These are phyloP conservation scores for Debaryomyces psychrophilus DNA, from an alignment of 1,139 yeast genomes.

Conservation along the genomic window DNA sequence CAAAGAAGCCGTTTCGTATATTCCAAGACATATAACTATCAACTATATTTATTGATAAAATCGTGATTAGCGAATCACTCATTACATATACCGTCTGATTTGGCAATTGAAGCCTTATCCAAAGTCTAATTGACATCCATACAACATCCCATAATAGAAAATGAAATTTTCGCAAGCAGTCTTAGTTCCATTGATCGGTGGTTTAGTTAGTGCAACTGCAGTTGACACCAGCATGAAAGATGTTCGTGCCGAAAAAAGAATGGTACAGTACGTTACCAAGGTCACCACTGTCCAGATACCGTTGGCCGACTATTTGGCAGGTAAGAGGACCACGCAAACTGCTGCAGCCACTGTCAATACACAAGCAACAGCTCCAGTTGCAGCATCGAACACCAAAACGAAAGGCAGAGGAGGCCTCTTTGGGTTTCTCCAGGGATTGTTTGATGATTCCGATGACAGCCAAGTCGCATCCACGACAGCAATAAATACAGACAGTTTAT, in stretches of 20 bases:
- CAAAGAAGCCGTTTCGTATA: slow-evolving; percentile 3
- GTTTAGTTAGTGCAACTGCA: background rate
- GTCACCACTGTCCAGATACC: slow-evolving; percentile 21
- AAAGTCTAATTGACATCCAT: background rate
- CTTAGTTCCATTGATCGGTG: background rate
- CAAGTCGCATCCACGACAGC: slow-evolving; percentile 12
- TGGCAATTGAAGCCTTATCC: background rate
- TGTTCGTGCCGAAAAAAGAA: slow-evolving; percentile 12
- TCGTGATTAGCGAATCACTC: background rate
- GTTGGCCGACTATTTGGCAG: slow-evolving; percentile 14
- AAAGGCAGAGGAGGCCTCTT: background rate
- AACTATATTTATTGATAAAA: background rate
- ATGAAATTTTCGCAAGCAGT: slow-evolving; percentile 7
- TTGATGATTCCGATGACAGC: background rate
- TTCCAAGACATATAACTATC: background rate
- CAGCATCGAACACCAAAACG: background rate
- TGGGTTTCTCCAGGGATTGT: slow-evolving; percentile 4
- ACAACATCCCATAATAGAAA: background rate
- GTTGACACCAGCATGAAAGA: background rate
- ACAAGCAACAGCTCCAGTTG: slow-evolving; percentile 11
- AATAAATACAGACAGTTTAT: slow-evolving; percentile 1
- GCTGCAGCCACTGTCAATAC: slow-evolving; percentile 14
- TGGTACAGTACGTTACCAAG: slow-evolving; percentile 21
- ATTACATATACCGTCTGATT: background rate
- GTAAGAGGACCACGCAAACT: slow-evolving; percentile 11